Conservation (phyloP, 306 rosid species). For the Corylus americana region DNA sequence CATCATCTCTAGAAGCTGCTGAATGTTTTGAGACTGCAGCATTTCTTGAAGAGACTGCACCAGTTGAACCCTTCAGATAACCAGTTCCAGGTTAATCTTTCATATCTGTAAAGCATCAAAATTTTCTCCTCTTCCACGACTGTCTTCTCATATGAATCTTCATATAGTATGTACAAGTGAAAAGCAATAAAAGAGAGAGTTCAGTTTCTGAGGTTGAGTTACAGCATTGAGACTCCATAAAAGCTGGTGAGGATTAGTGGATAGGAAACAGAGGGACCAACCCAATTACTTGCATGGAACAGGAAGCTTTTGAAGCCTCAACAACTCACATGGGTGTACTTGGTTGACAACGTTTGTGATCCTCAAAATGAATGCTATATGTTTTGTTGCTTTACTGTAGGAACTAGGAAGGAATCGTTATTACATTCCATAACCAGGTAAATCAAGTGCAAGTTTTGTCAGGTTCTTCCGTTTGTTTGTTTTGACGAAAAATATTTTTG, state of each 20-base stretch:
- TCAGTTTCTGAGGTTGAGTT: background rate
- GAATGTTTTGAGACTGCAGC: constrained; percentile 84
- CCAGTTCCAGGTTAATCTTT: constrained; percentile 20
- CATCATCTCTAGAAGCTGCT: constrained; percentile 60
- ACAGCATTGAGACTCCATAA: background rate
- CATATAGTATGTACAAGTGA: background rate
- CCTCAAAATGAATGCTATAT: background rate
- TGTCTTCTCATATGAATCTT: constrained; percentile 27
- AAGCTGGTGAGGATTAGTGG: background rate
- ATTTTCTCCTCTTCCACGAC: background rate
- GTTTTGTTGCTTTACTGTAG: too few relatives aligned
- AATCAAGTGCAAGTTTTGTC: too few relatives aligned
- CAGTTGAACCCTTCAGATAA: constrained; percentile 83
- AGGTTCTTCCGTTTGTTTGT: too few relatives aligned
- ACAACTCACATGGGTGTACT: background rate
- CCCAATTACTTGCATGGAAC: background rate
- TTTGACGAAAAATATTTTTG: too few relatives aligned
- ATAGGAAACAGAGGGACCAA: background rate
- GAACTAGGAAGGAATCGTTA: too few relatives aligned
- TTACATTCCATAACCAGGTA: too few relatives aligned
- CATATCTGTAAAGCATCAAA: constrained; percentile 21
- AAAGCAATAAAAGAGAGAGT: constrained; percentile 22
- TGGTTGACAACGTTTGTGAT: background rate
- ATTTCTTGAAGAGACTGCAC: constrained; percentile 72
- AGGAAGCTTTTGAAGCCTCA: background rate